Base-by-base conservation (phyloP, 2,329 filamentous ascomycete genomes). In the Polychaeton citri region DNA sequence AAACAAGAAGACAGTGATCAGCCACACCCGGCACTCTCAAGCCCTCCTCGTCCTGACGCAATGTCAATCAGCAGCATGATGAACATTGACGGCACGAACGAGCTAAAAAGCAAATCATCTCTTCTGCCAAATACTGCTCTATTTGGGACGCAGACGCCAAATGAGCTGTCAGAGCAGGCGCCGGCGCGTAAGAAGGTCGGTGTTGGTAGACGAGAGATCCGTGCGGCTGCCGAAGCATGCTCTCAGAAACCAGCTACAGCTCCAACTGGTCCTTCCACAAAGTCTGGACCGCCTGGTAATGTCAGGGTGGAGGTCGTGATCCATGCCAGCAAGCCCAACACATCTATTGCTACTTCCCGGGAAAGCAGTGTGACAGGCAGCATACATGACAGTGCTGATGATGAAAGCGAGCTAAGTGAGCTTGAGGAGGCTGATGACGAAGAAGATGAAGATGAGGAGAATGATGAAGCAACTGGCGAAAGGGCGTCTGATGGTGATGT, bases 151-250 rank as follows among this genome's bases (percentile, higher is more conserved):
- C 38, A 13, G 32, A 33, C 38, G 20, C 41, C 34, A 35, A 39
- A 9, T 43, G 46, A 39, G 15, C n/a, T 30, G 12, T 32, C 33
- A 35, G 31, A 40, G 20, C 19, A 43, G 35, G 32, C 43, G 30
- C 52, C 46, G 19, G 50, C 47, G 13, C 50, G 60, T 7, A 57
- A 71, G 38, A 66, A 69, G 15, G 74, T 75, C 47, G 70, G 72
- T 5, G 71, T 78, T 5, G 71, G 72, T 5, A 63, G 72, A 19
- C 62, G 72, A 10, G 74, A 78, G 43, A 65, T 78, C 18, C 66
- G 72, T 40, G 66, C 68, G 31, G 66, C 66, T 43, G 73, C 74
- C 6, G 74, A 79, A 51, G 64, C 67, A 0, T 72, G 72, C 40
- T 64, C 68, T 2, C 42, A 65, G 30, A 55, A 56, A 36, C 39